Percentiles rank a stretch among this genome's conserved stretches.
Evolutionary conservation across 176 grass and related monocot species (phyloP).

Genomic region (Avena insularis): DNA sequence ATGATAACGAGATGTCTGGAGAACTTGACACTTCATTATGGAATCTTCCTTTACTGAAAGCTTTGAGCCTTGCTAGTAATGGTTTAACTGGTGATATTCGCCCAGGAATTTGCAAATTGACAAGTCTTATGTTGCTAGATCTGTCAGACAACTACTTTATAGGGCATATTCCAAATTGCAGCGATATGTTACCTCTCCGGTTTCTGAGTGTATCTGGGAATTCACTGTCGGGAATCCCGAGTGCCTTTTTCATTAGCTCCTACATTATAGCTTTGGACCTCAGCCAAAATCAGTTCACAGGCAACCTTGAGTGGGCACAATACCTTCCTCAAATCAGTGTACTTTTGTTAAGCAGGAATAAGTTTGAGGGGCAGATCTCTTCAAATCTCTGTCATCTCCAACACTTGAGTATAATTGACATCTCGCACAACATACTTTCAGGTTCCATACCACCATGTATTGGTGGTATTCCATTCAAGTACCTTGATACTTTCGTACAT

Average conservation of each 20-base stretch:
- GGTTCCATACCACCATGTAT: conserved; percentile 49
- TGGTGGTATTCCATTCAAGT: background rate
- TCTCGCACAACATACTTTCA: conserved; percentile 33
- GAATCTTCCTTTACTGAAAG: background rate
- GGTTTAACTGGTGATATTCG: conserved; percentile 28
- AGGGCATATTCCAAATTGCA: conserved; percentile 31
- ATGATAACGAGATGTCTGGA: conserved; percentile 30
- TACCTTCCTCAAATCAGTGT: background rate
- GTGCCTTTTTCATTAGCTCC: background rate
- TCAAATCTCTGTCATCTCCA: conserved; percentile 20
- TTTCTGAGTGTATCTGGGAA: conserved; percentile 35
- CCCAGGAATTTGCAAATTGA: conserved; percentile 22
- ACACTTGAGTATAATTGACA: conserved; percentile 33
- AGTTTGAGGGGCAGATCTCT: conserved; percentile 32
- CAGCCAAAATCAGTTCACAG: background rate
- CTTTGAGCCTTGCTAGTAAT: conserved; percentile 28
- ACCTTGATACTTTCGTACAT: background rate
- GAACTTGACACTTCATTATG: conserved; percentile 1
- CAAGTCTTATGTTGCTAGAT: background rate
- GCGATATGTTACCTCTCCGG: fast-evolving
- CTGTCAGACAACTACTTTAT: conserved; percentile 37
- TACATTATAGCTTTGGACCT: background rate
- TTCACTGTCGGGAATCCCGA: background rate
- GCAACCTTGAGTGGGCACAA: background rate
- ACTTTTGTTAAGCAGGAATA: conserved; percentile 30